Conservation (phyloP, 2,329 filamentous ascomycete genomes). For the Sclerotinia trifoliorum region DNA sequence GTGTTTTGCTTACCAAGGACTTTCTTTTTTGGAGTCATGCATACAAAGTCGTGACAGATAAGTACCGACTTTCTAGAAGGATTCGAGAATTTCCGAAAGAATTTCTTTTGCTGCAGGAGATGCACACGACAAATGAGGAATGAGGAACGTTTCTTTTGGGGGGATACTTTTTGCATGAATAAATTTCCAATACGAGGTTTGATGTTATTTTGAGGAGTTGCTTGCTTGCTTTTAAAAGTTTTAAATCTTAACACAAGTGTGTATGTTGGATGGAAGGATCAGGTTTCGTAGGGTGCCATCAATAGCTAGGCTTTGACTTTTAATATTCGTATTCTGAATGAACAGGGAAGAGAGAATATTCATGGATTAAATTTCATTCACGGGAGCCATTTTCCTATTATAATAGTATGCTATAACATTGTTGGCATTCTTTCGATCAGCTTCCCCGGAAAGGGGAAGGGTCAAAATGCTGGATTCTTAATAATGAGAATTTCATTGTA, state of each 20-base stretch:
- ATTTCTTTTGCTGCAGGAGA: constrained; percentile 4
- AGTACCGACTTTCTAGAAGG: constrained; percentile 22
- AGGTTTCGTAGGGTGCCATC: background rate
- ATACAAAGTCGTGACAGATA: background rate
- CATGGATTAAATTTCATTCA: background rate
- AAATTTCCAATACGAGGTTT: constrained; percentile 15
- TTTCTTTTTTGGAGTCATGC: background rate
- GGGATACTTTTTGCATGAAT: background rate
- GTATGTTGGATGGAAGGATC: background rate
- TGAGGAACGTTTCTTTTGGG: background rate
- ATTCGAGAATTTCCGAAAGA: constrained; percentile 20
- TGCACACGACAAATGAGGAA: constrained; percentile 7
- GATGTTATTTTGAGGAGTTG: background rate
- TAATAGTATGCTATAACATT: background rate
- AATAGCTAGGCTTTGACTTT: background rate
- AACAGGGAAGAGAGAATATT: background rate
- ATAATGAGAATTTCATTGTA: background rate
- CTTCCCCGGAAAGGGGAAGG: background rate
- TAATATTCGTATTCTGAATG: background rate
- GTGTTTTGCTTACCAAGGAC: background rate
- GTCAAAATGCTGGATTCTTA: background rate
- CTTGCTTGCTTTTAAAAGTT: background rate
- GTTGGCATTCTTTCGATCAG: background rate
- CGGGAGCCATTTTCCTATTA: background rate
- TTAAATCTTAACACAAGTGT: constrained; percentile 8